Conservation (phyloP, 257 asterid genomes). For the Gentiana dahurica region DNA sequence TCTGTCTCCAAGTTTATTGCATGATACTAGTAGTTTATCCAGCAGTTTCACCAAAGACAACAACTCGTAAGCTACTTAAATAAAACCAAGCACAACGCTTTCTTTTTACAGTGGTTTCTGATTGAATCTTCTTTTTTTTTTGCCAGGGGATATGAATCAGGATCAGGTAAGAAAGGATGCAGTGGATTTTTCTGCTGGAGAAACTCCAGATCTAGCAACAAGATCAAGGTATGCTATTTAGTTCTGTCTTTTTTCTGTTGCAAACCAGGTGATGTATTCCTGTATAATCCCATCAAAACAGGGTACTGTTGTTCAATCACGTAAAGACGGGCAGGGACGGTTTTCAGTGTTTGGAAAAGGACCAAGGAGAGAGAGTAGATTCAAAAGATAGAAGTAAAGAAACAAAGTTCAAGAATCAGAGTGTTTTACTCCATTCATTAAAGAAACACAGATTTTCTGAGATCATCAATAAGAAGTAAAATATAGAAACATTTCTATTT, state of each 20-base stretch:
- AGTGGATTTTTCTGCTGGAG: constrained; percentile 83
- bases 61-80: constrained; percentile 47
- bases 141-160: constrained; percentile 88
- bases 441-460: too few relatives aligned
- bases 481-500: background rate
- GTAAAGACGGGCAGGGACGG: constrained; percentile 37
- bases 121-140: background rate
- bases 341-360: constrained; percentile 66
- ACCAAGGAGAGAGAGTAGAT: constrained; percentile 14
- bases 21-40: constrained; percentile 34
- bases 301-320: constrained; percentile 44
- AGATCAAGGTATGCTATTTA: constrained; percentile 33
- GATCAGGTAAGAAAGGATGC: constrained; percentile 72
- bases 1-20: constrained; percentile 84
- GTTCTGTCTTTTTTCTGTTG: too few relatives aligned
- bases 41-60: constrained; percentile 54
- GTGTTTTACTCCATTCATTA: background rate
- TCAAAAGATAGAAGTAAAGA: constrained; percentile 23
- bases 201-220: constrained; percentile 32
- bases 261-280: background rate
- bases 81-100: background rate
- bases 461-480: too few relatives aligned
- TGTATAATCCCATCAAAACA: constrained; percentile 29
- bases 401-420: constrained; percentile 6
- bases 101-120: background rate